phyloP scores from a whole-genome alignment of 192 early-diverging fungal genomes.

The Backusella mclennaniae region DNA sequence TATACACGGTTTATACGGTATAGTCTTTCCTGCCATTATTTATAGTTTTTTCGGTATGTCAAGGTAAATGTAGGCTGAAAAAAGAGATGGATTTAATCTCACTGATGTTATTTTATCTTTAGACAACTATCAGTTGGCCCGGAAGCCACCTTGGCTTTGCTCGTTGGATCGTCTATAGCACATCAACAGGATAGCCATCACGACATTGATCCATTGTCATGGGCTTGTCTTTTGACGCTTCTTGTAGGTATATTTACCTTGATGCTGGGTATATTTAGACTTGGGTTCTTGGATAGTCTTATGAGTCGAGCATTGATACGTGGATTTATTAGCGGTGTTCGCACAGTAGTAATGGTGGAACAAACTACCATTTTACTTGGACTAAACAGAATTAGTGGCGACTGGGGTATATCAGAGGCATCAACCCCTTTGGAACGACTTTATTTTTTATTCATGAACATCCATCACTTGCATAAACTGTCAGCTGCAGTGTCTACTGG shows the following conservation, averaged over 20 bases:
- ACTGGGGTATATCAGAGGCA: slow-evolving; percentile 52
- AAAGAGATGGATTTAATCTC: neutral
- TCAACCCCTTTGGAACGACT: slow-evolving; percentile 81
- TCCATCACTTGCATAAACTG: slow-evolving; percentile 60
- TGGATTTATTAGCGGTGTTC: slow-evolving; percentile 95
- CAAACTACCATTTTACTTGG: slow-evolving; percentile 80
- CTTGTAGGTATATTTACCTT: slow-evolving; percentile 92
- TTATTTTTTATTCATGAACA: slow-evolving; percentile 60
- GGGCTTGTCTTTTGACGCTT: slow-evolving; percentile 70
- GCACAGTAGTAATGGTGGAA: slow-evolving; percentile 87
- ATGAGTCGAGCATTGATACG: slow-evolving; percentile 89
- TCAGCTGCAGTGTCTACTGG: slow-evolving; percentile 71
- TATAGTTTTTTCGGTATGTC: slow-evolving; percentile 96
- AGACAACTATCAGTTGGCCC: slow-evolving; percentile 93
- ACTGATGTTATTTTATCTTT: neutral
- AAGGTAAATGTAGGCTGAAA: slow-evolving; percentile 44
- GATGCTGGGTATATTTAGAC: slow-evolving; percentile 87
- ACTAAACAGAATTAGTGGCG: slow-evolving; percentile 35
- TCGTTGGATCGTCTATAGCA: slow-evolving; percentile 23
- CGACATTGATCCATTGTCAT: slow-evolving; percentile 46
- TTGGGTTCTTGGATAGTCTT: slow-evolving; percentile 96
- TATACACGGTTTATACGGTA: slow-evolving; percentile 86
- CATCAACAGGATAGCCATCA: slow-evolving; percentile 36
- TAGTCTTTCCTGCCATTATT: slow-evolving; percentile 74
- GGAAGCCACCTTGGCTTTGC: slow-evolving; percentile 54